Evolutionary conservation across 2,329 filamentous ascomycete species (phyloP), one percentile per base, ranked within the genome.

Genomic region (Aspergillus cejpii): DNA sequence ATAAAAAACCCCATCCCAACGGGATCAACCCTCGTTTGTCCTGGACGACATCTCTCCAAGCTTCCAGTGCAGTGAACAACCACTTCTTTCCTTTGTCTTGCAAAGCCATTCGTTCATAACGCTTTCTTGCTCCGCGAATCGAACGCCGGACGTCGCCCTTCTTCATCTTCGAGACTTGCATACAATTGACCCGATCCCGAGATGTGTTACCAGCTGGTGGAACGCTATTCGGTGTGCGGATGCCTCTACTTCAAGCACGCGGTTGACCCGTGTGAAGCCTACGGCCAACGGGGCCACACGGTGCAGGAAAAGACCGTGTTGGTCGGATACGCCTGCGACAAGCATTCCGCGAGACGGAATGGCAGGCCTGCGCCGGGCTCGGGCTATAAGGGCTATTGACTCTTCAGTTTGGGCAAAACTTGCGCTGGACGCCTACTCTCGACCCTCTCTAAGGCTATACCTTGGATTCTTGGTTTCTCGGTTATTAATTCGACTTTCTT

Each of bases 181-280:
- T 24, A 5, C 23, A 8, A 24, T 24, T 5, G 28, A 41, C n/a
- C 40, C 33, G 8, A 6, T 60, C n/a, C n/a, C 65, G 74, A 54
- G 50, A 94, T 95, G 89, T 95, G 89, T 63, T 90, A 87, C 62
- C 86, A 90, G 70, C 71, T 95, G 50, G 74, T 91, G 58, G 89
- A 95, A 68, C 77, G 87, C 47, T 95, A 89, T 74, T 83, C 88
- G 44, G 86, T 84, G 44, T 95, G 89, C 76, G 79, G 82, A 52
- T 95, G 89, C 70, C 76, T 91, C 57, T 94, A 95, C 74, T 87
- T 91, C 74, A 78, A 84, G 61, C 90, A 95, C 65, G 82, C 86
- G 38, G 77, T 95, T 57, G 89, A 95, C 61, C 84, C 85, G 49
- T 95, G 89, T 64, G 74, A 81, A 39, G 75, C 80, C 27, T 87